Evolutionary conservation across 2,329 filamentous ascomycete genomes (phyloP).

Genomic region (Coniochaeta sp.): DNA sequence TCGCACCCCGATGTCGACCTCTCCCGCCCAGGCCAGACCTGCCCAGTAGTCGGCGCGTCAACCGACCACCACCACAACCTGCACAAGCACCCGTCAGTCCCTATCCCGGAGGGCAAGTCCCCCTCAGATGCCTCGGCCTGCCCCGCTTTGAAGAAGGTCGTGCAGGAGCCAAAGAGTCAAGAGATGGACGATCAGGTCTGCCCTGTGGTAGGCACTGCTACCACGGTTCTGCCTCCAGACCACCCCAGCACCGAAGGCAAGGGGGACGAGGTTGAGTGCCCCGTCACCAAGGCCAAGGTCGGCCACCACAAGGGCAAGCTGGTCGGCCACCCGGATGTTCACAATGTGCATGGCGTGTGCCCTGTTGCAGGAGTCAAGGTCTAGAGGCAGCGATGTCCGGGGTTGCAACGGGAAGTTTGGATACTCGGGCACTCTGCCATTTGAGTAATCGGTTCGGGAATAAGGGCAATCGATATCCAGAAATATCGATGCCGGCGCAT

Average conservation of each 20-base stretch:
- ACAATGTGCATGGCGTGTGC: slow-evolving; percentile 25
- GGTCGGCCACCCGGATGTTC: slow-evolving; percentile 25
- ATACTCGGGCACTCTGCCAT: too few relatives aligned
- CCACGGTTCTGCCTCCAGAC: slow-evolving; percentile 32
- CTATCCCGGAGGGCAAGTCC: slow-evolving; percentile 18
- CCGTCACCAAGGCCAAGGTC: slow-evolving; percentile 33
- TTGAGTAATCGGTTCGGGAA: too few relatives aligned
- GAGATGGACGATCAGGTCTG: slow-evolving; percentile 35
- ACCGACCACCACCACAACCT: slow-evolving; percentile 33
- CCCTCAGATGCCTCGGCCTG: slow-evolving; percentile 29
- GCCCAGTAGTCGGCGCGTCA: slow-evolving; percentile 33
- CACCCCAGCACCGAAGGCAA: slow-evolving; percentile 25
- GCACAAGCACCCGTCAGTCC: slow-evolving; percentile 30
- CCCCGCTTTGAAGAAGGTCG: slow-evolving; percentile 25
- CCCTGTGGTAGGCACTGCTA: slow-evolving; percentile 33
- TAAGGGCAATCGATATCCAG: too few relatives aligned
- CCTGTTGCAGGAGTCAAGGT: slow-evolving; percentile 22
- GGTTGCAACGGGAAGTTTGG: too few relatives aligned
- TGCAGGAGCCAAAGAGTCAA: slow-evolving; percentile 27
- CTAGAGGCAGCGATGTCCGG: too few relatives aligned
- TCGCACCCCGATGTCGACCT: slow-evolving; percentile 32
- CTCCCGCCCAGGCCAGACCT: slow-evolving; percentile 29
- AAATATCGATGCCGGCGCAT: too few relatives aligned
- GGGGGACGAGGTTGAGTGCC: slow-evolving; percentile 28
- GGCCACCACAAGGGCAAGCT: slow-evolving; percentile 35